These are phyloP conservation scores for Ustilago bromivora DNA, from an alignment of 1,284 basidiomycete genomes.

Conservation along the genomic window DNA sequence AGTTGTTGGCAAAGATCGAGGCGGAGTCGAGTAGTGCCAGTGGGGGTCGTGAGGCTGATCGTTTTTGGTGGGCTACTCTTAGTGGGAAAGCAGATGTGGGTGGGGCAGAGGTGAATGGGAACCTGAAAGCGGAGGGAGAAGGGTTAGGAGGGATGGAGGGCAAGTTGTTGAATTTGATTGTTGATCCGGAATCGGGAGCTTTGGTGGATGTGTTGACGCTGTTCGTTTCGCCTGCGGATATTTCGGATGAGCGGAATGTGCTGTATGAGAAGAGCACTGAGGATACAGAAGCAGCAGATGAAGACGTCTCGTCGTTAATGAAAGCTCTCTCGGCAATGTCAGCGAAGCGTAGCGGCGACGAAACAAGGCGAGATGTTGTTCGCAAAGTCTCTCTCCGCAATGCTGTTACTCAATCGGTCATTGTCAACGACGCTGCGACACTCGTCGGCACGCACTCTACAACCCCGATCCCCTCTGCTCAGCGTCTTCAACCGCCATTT, in stretches of 20 bases:
- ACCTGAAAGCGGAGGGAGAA: conserved; percentile 12
- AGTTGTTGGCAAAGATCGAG: conserved; percentile 29
- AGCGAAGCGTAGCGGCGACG: conserved; percentile 25
- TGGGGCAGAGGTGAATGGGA: background rate
- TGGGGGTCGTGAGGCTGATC: conserved; percentile 18
- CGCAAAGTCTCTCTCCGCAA: conserved; percentile 32
- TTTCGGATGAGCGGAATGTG: conserved; percentile 40
- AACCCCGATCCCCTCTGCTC: background rate
- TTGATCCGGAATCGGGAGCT: conserved; percentile 31
- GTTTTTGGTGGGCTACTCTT: conserved; percentile 41
- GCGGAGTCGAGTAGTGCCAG: conserved; percentile 7
- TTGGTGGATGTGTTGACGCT: conserved; percentile 43
- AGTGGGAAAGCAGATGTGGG: conserved; percentile 9
- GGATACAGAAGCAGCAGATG: background rate
- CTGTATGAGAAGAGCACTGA: conserved; percentile 30
- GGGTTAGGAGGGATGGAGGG: conserved; percentile 7
- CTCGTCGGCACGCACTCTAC: conserved; percentile 12
- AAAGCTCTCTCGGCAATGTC: conserved; percentile 30
- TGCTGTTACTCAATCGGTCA: conserved; percentile 32
- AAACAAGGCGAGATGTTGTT: conserved; percentile 21
- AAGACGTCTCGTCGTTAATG: conserved; percentile 1
- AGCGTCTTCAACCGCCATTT: conserved; percentile 1
- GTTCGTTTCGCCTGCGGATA: conserved; percentile 37
- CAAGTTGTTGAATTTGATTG: conserved; percentile 32
- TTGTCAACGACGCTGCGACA: conserved; percentile 23